A percentile compares a stretch with the other conserved stretches of the same genome.
phyloP scores from a whole-genome alignment of 805 yeast species.

The Candida khao-thaluensis region DNA sequence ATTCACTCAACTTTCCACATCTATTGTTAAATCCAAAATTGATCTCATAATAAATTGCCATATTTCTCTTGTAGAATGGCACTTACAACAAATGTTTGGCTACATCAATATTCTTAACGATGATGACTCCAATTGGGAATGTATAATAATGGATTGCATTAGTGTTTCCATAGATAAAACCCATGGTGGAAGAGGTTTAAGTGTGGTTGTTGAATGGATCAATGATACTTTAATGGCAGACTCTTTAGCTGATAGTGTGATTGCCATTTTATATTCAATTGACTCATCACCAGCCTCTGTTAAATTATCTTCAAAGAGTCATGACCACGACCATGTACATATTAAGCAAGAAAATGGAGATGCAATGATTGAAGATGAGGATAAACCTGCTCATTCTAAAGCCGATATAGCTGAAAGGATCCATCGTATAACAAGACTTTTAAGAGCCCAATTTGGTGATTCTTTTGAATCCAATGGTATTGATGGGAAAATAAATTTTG shows the following conservation, averaged over 20 bases:
- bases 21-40: slow-evolving; percentile 81
- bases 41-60: slow-evolving; percentile 76
- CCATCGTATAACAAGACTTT: slow-evolving; percentile 55
- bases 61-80: slow-evolving; percentile 80
- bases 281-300: slow-evolving; percentile 96
- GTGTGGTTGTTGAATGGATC: slow-evolving; percentile 82
- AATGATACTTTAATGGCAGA: slow-evolving; percentile 82
- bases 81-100: slow-evolving; percentile 94
- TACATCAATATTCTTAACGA: slow-evolving; percentile 63
- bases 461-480: slow-evolving; percentile 47
- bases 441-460: slow-evolving; percentile 88
- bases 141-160: slow-evolving; percentile 46
- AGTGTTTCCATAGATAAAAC: slow-evolving; percentile 42
- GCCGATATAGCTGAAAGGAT: slow-evolving; percentile 32
- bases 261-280: slow-evolving; percentile 86
- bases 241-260: slow-evolving; percentile 89
- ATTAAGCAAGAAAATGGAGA: slow-evolving; percentile 10
- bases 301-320: slow-evolving; percentile 68
- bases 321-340: slow-evolving; percentile 40
- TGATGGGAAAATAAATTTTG: slow-evolving; percentile 61
- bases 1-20: slow-evolving; percentile 81
- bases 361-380: slow-evolving; percentile 6
- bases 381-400: slow-evolving; percentile 25
- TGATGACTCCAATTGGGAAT: slow-evolving; percentile 45
- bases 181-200: slow-evolving; percentile 22